A percentile compares a stretch with the other conserved stretches of the same genome.
phyloP scores from a whole-genome alignment of 1,139 yeast genomes.

The Diutina pseudorugosa region DNA sequence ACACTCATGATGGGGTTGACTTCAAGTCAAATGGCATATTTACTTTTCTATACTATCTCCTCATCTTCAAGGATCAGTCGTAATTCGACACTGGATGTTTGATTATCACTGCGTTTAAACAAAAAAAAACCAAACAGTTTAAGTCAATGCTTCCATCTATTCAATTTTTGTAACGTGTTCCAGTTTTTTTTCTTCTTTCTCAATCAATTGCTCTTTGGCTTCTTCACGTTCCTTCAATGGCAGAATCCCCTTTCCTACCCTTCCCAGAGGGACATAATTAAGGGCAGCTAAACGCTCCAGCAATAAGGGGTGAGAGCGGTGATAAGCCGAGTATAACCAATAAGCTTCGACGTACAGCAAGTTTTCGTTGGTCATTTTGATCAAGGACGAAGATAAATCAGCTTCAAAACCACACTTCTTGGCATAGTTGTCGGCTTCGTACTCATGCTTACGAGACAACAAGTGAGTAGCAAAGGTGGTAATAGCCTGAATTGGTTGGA shows the following conservation, averaged over 20 bases:
- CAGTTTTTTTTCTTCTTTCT: background rate
- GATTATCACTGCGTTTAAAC: too few relatives aligned
- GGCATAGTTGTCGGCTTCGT: constrained; percentile 86
- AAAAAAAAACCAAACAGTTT: too few relatives aligned
- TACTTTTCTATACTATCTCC: background rate
- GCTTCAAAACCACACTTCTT: constrained; percentile 57
- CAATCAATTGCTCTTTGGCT: background rate
- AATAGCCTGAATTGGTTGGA: constrained; percentile 64
- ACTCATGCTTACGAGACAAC: constrained; percentile 76
- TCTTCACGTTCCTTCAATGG: background rate
- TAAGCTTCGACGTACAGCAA: constrained; percentile 80
- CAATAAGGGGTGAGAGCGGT: constrained; percentile 81
- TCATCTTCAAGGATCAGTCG: too few relatives aligned
- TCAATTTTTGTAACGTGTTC: background rate
- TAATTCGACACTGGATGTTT: too few relatives aligned
- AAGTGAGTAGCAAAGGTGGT: constrained; percentile 56
- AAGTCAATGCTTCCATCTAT: too few relatives aligned
- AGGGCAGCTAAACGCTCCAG: constrained; percentile 79
- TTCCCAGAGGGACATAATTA: constrained; percentile 35
- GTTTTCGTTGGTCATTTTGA: constrained; percentile 67
- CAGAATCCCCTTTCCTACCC: constrained; percentile 13
- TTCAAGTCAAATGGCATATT: too few relatives aligned
- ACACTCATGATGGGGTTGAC: too few relatives aligned
- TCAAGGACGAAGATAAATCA: constrained; percentile 60
- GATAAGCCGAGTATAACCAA: constrained; percentile 79